Base-by-base conservation (phyloP, 129 eudicot genomes). In the Kitagawia praeruptora region DNA sequence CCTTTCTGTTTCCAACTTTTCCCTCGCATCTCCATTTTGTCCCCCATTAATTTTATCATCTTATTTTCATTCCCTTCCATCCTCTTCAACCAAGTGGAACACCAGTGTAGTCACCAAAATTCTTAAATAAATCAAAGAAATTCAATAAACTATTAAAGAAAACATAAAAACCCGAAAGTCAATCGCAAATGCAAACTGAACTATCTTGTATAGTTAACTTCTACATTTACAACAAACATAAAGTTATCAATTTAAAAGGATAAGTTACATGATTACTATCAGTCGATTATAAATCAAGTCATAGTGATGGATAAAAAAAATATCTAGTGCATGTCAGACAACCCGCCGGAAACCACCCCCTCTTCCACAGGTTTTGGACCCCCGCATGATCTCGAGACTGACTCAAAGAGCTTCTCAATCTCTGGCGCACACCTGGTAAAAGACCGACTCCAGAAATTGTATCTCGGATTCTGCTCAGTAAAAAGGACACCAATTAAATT, bases 381-480 rank as follows among this genome's bases (percentile, higher is more conserved):
- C 6, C 99, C 98, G 64, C 98, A 96, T 39, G 99, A 90, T 83
- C 99, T 89, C 8, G 97, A 92, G 61, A 92, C 99, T 0, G 99
- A 96, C 73, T 96, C 97, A 56, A 96, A 96, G 34, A 96, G 85
- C 76, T 92, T 92, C 82, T 96, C 99, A 44, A 96, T 92, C 86
- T 96, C 99, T 4, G 99, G 98, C 7, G 97, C 98, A 80, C 98
- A 96, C 84, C 98, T 92, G 66, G 99, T 96, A 81, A 96, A 96
- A 4, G 88, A 79, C 40, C 93, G 82, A 82, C 94, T 92, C 99
- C 99, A 96, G 84, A 96, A 96, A 82, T 90, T 90, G 93, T 96
- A 96, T 84, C 92, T 82, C 0, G 99, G 97, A 80, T 96, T 96
- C 99, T 96, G 92, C 56, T 77, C 58, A n/a, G 53, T 78, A 12